Evolutionary conservation across 352 stramenopile species (phyloP).

Genomic region (Globisporangium abappressorium): DNA sequence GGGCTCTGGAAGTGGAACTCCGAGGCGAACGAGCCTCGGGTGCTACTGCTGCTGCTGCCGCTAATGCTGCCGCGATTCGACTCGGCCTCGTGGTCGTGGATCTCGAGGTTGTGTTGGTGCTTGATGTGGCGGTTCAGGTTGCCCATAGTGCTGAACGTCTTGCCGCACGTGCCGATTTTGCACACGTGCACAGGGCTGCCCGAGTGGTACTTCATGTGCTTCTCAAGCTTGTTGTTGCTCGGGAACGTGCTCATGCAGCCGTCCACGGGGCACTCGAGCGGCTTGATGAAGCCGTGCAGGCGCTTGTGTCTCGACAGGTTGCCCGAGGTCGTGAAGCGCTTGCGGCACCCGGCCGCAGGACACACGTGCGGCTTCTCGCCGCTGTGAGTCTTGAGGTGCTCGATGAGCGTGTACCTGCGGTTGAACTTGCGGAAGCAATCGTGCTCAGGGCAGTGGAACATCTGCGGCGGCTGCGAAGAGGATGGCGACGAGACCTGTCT

Average conservation of each 20-base stretch:
- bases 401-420: constrained; percentile 44
- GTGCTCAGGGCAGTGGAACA: constrained; percentile 26
- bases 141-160: constrained; percentile 56
- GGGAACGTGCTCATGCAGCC: constrained; percentile 39
- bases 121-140: constrained; percentile 57
- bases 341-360: constrained; percentile 33
- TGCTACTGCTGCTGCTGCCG: neutral
- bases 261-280: constrained; percentile 31
- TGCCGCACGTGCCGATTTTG: constrained; percentile 40
- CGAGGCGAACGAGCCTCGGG: neutral
- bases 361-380: constrained; percentile 52
- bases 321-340: constrained; percentile 54
- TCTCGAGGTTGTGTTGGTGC: constrained; percentile 26
- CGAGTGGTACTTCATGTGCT: constrained; percentile 50
- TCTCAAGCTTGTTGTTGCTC: constrained; percentile 42
- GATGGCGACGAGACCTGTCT: neutral
- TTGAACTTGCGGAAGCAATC: constrained; percentile 32
- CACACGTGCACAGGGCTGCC: constrained; percentile 45
- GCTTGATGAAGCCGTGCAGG: constrained; percentile 42
- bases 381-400: constrained; percentile 57
- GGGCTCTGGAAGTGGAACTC: constrained; percentile 12
- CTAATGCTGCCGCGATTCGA: neutral
- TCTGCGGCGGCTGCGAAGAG: neutral
- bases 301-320: constrained; percentile 59
- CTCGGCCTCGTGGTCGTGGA: neutral